Conservation (phyloP, 2,329 filamentous ascomycete species). For the Hypoxylon sp. region DNA sequence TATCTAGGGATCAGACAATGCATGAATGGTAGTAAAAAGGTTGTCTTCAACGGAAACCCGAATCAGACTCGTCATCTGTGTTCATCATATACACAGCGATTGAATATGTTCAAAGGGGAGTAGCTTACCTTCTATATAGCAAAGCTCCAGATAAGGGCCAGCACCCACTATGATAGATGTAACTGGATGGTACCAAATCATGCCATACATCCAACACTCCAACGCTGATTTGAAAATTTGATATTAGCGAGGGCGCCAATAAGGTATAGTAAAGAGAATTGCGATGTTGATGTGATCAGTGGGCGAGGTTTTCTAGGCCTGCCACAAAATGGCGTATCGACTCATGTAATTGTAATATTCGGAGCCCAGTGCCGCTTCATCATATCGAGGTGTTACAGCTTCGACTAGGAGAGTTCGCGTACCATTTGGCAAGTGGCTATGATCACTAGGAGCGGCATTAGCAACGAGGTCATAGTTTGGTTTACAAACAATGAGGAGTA, state of each 20-base stretch:
- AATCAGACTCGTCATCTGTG: constrained; percentile 77
- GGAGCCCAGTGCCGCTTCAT: constrained; percentile 99
- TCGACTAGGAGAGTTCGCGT: constrained; percentile 52
- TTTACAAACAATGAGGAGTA: constrained; percentile 48
- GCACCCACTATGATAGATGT: too few relatives aligned
- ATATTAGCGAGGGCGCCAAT: constrained; percentile 28
- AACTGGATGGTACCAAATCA: not conserved
- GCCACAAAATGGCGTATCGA: constrained; percentile 91
- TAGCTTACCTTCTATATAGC: constrained; percentile 29
- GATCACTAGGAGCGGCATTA: constrained; percentile 27
- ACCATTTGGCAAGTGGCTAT: constrained; percentile 36
- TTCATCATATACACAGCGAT: constrained; percentile 62
- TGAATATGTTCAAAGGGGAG: constrained; percentile 31
- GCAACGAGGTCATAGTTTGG: constrained; percentile 31
- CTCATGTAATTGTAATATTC: constrained; percentile 75
- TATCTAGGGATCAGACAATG: constrained; percentile 53
- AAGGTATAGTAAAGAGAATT: not conserved
- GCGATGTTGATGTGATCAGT: constrained; percentile 73
- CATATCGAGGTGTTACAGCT: constrained; percentile 63
- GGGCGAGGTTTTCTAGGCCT: constrained; percentile 99
- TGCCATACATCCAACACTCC: not conserved
- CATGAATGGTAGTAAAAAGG: constrained; percentile 73
- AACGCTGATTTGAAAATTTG: constrained; percentile 8
- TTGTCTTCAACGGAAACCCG: constrained; percentile 74
- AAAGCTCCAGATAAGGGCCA: not conserved